Evolutionary conservation across 345 rosid genomes (phyloP).

Genomic region (Capsella bursapastoris): DNA sequence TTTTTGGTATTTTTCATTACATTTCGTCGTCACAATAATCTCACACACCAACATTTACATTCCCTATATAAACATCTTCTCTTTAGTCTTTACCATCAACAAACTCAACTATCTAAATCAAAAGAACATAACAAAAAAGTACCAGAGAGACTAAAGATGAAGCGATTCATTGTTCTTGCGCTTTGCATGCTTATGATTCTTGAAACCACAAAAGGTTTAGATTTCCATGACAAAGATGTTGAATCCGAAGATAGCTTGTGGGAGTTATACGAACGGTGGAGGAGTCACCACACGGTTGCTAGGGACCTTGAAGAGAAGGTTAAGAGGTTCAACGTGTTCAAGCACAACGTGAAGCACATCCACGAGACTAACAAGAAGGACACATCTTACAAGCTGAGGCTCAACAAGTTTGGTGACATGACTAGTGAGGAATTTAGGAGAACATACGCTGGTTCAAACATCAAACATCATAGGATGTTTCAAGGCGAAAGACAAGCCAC

Average conservation of each 20-base stretch:
- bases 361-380: slow-evolving; percentile 71
- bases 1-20: slow-evolving; percentile 19
- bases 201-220: slow-evolving; percentile 56
- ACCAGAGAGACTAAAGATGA: slow-evolving; percentile 29
- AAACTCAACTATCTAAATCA: slow-evolving; percentile 15
- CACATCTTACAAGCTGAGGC: slow-evolving; percentile 77
- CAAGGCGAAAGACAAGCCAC: slow-evolving; percentile 49
- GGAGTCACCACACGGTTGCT: slow-evolving; percentile 80
- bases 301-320: slow-evolving; percentile 67
- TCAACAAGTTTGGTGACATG: slow-evolving; percentile 89
- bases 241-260: slow-evolving; percentile 67
- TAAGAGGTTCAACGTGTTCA: slow-evolving; percentile 77
- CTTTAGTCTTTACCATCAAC: neutral
- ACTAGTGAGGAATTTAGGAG: slow-evolving; percentile 74
- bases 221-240: slow-evolving; percentile 70
- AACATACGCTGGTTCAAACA: slow-evolving; percentile 69
- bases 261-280: slow-evolving; percentile 87
- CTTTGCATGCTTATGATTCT: slow-evolving; percentile 53
- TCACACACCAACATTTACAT: slow-evolving; percentile 10
- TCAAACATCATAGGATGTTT: slow-evolving; percentile 72
- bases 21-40: slow-evolving; percentile 24
- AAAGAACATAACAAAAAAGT: slow-evolving; percentile 26
- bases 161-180: slow-evolving; percentile 43
- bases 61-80: slow-evolving; percentile 26
- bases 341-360: slow-evolving; percentile 71